Conservation (phyloP, 345 rosid genomes). For the Lepidium didymum region DNA sequence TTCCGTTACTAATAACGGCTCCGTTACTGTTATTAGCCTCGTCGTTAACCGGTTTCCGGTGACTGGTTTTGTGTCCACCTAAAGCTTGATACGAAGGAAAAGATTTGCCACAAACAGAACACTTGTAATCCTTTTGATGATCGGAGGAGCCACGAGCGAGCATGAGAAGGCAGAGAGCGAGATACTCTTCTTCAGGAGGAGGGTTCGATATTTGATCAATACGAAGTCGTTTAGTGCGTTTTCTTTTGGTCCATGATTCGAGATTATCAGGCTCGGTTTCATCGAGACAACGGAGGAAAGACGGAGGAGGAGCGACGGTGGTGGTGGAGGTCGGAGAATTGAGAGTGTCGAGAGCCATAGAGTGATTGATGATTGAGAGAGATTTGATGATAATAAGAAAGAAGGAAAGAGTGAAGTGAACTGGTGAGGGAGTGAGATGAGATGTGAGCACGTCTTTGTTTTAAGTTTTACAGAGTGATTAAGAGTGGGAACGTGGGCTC, state of each 20-base stretch:
- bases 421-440: conserved; percentile 33
- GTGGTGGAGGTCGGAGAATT: conserved; percentile 40
- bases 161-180: conserved; percentile 52
- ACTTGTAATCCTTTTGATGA: conserved; percentile 33
- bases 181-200: conserved; percentile 40
- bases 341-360: conserved; percentile 55
- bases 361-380: conserved; percentile 8
- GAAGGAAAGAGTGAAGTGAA: conserved; percentile 32
- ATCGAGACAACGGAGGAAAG: conserved; percentile 2
- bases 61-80: conserved; percentile 60
- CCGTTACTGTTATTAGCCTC: conserved; percentile 5
- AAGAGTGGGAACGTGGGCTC: conserved; percentile 35
- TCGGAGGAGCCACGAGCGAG: conserved; percentile 37
- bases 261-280: conserved; percentile 17
- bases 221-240: conserved; percentile 45
- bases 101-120: conserved; percentile 40
- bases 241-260: conserved; percentile 41
- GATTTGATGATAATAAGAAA: neutral
- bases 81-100: conserved; percentile 51
- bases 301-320: conserved; percentile 18
- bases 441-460: conserved; percentile 35
- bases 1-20: conserved; percentile 16
- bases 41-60: conserved; percentile 37
- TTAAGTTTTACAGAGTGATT: conserved; percentile 17
- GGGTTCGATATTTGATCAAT: conserved; percentile 22